Base-by-base conservation (phyloP, 169 alveolate species). In the Babesia bigemina region DNA sequence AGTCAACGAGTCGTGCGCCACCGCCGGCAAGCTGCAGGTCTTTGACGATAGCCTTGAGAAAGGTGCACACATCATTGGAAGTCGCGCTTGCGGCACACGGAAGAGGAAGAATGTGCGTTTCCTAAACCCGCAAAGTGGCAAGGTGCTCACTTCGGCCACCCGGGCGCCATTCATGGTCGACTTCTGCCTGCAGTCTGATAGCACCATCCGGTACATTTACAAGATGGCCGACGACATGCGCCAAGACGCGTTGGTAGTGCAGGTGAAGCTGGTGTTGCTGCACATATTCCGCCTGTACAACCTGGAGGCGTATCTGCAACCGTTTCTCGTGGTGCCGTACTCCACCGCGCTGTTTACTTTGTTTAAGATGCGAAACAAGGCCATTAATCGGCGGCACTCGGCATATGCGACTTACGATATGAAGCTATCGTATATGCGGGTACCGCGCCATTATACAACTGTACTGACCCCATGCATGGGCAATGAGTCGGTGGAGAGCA, bases 221-320 rank as follows among this genome's bases (percentile, higher is more conserved):
- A 94, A 94, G 74, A 84, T 91, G 57, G 91, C 87, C 67, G 97
- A 94, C 74, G 97, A 94, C 60, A 76, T 92, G 29, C 82, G 96
- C 4, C 94, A 94, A 70, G 97, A 94, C 70, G 84, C 89, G 16
- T 85, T 94, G 12, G 95, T 94, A 8, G 89, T 94, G 81, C 96
- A 94, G 74, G 52, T 93, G 48, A 93, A 92, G 67, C 77, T 84
- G 29, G 84, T 94, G 45, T 67, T 92, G 29, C 62, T 84, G 48
- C 79, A 85, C 39, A 90, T 94, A 13, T 94, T 93, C 65, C 59
- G 65, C 26, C 63, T 26, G 16, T 75, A 85, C 59, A 65, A 69
- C 28, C 58, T 87, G 62, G 84, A 78, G 16, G 85, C 72, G n/a
- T 87, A 75, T 75, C 48, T 87, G 55, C 84, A 81, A 36, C 93